phyloP scores from a whole-genome alignment of 495 filamentous ascomycete genomes.

The Sordaria brevicollis region DNA sequence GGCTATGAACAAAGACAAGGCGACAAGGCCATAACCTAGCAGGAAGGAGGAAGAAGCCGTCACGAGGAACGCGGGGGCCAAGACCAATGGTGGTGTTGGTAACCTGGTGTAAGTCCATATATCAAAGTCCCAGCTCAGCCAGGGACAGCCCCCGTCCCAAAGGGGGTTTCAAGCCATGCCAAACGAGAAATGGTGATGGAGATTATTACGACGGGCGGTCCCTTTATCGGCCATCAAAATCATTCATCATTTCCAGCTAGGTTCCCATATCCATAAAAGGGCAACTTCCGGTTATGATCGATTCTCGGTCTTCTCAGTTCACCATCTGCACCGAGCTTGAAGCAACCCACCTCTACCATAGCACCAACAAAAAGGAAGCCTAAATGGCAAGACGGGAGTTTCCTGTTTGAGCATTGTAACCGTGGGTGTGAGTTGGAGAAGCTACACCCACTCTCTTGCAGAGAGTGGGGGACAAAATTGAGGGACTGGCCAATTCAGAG shows the following conservation, averaged over 20 bases:
- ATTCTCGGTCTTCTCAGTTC: background rate
- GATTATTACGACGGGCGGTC: background rate
- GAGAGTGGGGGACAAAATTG: too few species aligned
- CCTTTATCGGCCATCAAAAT: background rate
- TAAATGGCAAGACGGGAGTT: background rate
- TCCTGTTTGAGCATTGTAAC: background rate
- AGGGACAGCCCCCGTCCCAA: background rate
- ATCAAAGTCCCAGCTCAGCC: background rate
- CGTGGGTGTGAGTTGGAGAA: too few species aligned
- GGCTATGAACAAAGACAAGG: too few species aligned
- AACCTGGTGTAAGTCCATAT: background rate
- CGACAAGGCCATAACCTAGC: too few species aligned
- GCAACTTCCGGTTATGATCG: background rate
- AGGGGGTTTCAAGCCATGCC: background rate
- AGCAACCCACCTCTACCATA: too few species aligned
- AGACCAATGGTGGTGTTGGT: background rate
- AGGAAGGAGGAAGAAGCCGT: too few species aligned
- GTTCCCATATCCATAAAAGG: background rate
- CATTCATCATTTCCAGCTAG: too few species aligned
- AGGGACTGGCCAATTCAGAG: too few species aligned
- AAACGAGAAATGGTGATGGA: background rate
- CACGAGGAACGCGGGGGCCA: background rate
- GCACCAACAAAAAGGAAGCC: background rate
- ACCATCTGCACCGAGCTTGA: background rate
- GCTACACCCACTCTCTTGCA: too few species aligned